Conservation (phyloP, 1,139 yeast genomes). For the Wickerhamomyces sp. region DNA sequence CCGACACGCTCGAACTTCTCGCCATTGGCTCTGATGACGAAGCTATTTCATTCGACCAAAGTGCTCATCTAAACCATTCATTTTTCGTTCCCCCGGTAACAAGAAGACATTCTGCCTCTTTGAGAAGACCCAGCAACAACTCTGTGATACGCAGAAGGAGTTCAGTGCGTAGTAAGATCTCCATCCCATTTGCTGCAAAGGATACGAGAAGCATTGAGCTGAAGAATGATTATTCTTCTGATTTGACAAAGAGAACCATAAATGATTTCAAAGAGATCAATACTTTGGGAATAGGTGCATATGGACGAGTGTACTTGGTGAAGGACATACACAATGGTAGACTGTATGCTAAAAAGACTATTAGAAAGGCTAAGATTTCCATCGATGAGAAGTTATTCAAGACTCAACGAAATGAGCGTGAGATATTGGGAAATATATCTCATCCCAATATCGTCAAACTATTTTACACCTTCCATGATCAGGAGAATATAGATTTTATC, state of each 20-base stretch:
- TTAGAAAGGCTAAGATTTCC: constrained; percentile 71
- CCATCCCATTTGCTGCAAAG: constrained; percentile 8
- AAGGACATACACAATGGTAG: constrained; percentile 57
- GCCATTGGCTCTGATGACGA: constrained; percentile 4
- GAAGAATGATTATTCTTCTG: constrained; percentile 12
- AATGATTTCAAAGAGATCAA: constrained; percentile 69
- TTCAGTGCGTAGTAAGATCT: constrained; percentile 8
- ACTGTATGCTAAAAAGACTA: constrained; percentile 84
- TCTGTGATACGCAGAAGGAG: constrained; percentile 8
- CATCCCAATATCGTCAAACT: constrained; percentile 90
- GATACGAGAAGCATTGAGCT: constrained; percentile 11
- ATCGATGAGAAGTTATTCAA: constrained; percentile 28
- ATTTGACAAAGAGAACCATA: constrained; percentile 25
- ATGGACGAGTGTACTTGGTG: constrained; percentile 82
- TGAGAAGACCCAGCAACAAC: neutral
- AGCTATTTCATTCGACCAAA: neutral
- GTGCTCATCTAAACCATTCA: neutral
- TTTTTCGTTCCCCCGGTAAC: constrained; percentile 1
- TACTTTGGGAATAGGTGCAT: constrained; percentile 85
- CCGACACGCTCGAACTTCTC: neutral
- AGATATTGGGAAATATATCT: constrained; percentile 61
- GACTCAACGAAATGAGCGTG: constrained; percentile 33
- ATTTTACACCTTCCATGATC: constrained; percentile 87
- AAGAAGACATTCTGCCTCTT: neutral
- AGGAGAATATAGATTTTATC: constrained; percentile 70